A percentile compares a stretch with the other conserved stretches of the same genome.
Conservation (phyloP, 177 flowering plant genomes). For the Telopea speciosissima region DNA sequence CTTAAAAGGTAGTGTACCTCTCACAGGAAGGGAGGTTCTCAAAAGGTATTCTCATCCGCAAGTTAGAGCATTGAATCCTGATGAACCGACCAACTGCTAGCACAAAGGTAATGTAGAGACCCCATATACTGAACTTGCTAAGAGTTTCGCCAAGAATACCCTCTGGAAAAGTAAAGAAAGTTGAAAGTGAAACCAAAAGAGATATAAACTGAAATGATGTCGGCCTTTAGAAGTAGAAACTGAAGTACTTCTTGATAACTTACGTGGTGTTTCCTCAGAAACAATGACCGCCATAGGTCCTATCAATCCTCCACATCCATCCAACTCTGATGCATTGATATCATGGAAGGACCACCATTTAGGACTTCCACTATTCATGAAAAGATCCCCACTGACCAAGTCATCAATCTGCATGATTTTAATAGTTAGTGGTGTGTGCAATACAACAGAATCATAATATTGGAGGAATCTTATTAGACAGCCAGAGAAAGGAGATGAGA, state of each 20-base stretch:
- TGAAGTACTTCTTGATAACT: constrained; percentile 20
- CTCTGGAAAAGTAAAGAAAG: constrained; percentile 34
- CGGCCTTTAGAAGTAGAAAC: neutral
- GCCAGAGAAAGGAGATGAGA: neutral
- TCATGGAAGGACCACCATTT: constrained; percentile 96
- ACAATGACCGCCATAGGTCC: constrained; percentile 89
- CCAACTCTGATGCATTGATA: constrained; percentile 37
- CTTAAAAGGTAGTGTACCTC: constrained; percentile 44
- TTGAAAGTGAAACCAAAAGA: neutral
- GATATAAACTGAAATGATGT: neutral
- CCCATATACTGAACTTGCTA: constrained; percentile 99
- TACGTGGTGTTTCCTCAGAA: constrained; percentile 99
- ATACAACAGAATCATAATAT: neutral
- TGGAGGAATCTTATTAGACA: neutral
- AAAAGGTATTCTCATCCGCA: constrained; percentile 94
- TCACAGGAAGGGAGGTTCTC: constrained; percentile 98
- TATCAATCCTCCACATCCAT: constrained; percentile 55
- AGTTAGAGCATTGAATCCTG: constrained; percentile 91
- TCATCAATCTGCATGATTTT: constrained; percentile 29
- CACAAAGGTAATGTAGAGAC: constrained; percentile 94
- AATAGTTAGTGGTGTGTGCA: neutral
- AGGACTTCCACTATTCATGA: constrained; percentile 45
- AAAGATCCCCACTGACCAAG: constrained; percentile 59
- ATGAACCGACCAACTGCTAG: constrained; percentile 98
- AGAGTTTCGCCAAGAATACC: constrained; percentile 97